Percentiles rank a stretch among this genome's conserved stretches.
Evolutionary conservation across 75 land plant genomes (phyloP).

Genomic region (Sequoia sempervirens): DNA sequence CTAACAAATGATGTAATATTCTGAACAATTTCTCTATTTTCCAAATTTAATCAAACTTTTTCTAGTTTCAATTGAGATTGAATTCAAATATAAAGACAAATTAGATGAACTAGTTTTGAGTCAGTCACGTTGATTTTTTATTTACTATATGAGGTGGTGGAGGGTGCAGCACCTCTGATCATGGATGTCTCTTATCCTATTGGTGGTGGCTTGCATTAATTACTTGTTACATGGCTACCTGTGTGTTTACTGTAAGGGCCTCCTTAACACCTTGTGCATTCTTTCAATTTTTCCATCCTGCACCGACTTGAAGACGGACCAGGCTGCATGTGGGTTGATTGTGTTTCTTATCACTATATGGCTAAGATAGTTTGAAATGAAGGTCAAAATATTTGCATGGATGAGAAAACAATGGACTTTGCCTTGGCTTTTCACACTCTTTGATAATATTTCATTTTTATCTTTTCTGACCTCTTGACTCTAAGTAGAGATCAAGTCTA

Average conservation of each 20-base stretch:
- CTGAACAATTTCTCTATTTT: background rate
- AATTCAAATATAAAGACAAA: too few species aligned
- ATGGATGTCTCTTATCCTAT: background rate
- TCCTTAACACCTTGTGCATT: background rate
- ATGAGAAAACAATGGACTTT: background rate
- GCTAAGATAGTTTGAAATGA: background rate
- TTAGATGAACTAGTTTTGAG: too few species aligned
- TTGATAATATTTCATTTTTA: background rate
- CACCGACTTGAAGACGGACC: background rate
- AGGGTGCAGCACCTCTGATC: background rate
- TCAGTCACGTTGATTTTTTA: background rate
- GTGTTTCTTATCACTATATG: background rate
- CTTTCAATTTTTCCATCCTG: too few species aligned
- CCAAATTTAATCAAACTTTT: background rate
- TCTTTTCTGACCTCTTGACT: background rate
- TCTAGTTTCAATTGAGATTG: background rate
- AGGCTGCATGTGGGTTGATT: background rate
- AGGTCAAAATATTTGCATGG: background rate
- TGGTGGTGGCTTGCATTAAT: background rate
- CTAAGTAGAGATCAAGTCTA: background rate
- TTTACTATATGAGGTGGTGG: too few species aligned
- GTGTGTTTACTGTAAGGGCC: background rate
- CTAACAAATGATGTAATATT: too few species aligned
- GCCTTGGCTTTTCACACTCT: background rate
- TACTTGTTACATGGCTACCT: background rate